These are phyloP conservation scores for Rhodosorus marinus DNA, from an alignment of 23 red algal species.

Conservation along the genomic window DNA sequence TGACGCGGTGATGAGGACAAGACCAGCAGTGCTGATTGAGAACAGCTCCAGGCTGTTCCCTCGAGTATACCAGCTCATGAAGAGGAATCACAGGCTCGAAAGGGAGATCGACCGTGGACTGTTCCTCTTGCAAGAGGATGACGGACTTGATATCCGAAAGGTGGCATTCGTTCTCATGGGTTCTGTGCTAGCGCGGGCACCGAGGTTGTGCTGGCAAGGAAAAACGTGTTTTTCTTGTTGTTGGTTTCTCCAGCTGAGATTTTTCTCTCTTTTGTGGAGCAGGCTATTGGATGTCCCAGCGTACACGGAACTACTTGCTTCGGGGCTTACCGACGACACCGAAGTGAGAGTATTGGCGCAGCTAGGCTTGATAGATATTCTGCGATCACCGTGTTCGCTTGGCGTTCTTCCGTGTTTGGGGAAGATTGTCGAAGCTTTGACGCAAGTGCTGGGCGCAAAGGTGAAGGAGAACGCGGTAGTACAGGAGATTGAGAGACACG, in stretches of 20 bases:
- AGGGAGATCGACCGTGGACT: conserved; percentile 70
- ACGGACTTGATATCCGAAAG: conserved; percentile 55
- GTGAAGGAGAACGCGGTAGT: conserved; percentile 62
- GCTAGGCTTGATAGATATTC: conserved; percentile 12
- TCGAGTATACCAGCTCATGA: conserved; percentile 13
- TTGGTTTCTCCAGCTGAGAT: too few relatives aligned
- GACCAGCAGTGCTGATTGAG: conserved; percentile 21
- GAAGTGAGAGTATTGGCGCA: conserved; percentile 52
- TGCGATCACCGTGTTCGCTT: conserved; percentile 10
- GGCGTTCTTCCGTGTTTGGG: conserved; percentile 4
- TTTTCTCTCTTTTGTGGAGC: too few relatives aligned
- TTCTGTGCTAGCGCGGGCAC: conserved; percentile 13
- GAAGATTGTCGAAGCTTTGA: conserved; percentile 14
- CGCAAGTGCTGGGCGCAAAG: conserved; percentile 23
- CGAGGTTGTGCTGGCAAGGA: too few relatives aligned
- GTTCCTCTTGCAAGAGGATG: conserved; percentile 63
- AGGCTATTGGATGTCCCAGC: too few relatives aligned
- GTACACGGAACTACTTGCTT: conserved; percentile 8
- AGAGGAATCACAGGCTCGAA: conserved; percentile 31
- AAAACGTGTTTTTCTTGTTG: too few relatives aligned
- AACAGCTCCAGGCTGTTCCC: conserved; percentile 18
- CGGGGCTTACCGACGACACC: conserved; percentile 43
- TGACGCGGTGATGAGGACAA: conserved; percentile 25
- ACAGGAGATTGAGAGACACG: conserved; percentile 61
- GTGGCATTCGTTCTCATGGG: conserved; percentile 43